Evolutionary conservation across 768 basidiomycete genomes (phyloP).

Genomic region (Mycena galopus): DNA sequence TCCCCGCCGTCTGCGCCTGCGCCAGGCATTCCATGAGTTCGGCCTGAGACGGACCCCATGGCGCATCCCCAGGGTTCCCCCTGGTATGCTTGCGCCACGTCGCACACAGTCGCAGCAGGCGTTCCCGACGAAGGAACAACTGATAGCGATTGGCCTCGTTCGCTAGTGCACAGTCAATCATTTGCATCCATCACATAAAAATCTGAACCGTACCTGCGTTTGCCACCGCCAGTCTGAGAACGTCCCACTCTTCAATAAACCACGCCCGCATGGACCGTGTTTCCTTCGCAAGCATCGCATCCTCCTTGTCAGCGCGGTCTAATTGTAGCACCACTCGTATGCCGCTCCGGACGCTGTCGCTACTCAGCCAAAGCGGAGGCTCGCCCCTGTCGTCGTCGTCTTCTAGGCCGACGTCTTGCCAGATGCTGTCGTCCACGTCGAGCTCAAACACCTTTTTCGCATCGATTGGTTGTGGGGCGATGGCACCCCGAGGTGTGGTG

Average conservation of each 20-base stretch:
- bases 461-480: neutral
- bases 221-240: too few relatives aligned
- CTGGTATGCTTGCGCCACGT: too few relatives aligned
- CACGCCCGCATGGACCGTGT: neutral
- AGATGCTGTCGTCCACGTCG: constrained; percentile 13
- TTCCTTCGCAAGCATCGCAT: neutral
- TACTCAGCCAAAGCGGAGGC: constrained; percentile 44
- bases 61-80: too few relatives aligned
- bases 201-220: too few relatives aligned
- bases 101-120: too few relatives aligned
- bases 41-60: too few relatives aligned
- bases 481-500: neutral
- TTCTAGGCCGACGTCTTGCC: constrained; percentile 45
- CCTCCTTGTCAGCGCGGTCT: constrained; percentile 46
- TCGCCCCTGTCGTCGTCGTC: constrained; percentile 36
- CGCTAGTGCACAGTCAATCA: too few relatives aligned
- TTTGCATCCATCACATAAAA: too few relatives aligned
- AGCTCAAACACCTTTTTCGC: neutral
- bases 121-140: too few relatives aligned
- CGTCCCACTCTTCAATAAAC: neutral
- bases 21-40: too few relatives aligned
- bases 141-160: too few relatives aligned
- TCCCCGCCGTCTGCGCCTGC: too few relatives aligned
- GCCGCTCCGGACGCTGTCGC: constrained; percentile 42
- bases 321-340: constrained; percentile 40